Evolutionary conservation across 352 stramenopile genomes (phyloP).

Genomic region (Phytophthora constricta): DNA sequence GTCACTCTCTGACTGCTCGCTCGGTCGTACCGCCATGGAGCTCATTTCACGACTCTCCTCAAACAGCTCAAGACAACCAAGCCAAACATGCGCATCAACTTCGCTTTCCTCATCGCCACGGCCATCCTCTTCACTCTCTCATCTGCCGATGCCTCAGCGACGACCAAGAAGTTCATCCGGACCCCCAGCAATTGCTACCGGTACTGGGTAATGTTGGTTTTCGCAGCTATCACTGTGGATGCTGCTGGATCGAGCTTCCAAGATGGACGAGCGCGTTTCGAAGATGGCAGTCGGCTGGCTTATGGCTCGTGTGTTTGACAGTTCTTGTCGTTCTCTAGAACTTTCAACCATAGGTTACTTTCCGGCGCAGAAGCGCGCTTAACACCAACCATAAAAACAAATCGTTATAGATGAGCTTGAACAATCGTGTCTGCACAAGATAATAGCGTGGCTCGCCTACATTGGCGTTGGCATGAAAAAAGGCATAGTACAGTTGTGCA

Average conservation of each 20-base stretch:
- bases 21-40: no score
- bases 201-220: background rate
- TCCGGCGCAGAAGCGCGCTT: background rate
- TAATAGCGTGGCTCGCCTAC: no score
- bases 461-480: no score
- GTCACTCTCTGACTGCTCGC: no score
- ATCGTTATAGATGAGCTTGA: no score
- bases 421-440: no score
- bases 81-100: background rate
- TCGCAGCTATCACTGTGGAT: background rate
- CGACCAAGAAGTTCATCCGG: background rate
- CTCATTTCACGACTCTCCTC: background rate
- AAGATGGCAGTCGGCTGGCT: background rate
- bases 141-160: background rate
- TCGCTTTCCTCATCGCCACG: background rate
- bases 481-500: no score
- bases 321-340: background rate
- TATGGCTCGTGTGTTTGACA: background rate
- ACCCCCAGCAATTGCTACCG: no score
- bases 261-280: background rate
- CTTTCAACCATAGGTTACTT: background rate
- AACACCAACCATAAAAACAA: background rate
- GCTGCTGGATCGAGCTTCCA: background rate
- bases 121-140: background rate
- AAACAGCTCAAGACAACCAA: background rate